A percentile compares a stretch with the other conserved stretches of the same genome.
These are phyloP conservation scores for Venturia pyrina DNA, from an alignment of 2,329 filamentous ascomycete species.

Conservation along the genomic window DNA sequence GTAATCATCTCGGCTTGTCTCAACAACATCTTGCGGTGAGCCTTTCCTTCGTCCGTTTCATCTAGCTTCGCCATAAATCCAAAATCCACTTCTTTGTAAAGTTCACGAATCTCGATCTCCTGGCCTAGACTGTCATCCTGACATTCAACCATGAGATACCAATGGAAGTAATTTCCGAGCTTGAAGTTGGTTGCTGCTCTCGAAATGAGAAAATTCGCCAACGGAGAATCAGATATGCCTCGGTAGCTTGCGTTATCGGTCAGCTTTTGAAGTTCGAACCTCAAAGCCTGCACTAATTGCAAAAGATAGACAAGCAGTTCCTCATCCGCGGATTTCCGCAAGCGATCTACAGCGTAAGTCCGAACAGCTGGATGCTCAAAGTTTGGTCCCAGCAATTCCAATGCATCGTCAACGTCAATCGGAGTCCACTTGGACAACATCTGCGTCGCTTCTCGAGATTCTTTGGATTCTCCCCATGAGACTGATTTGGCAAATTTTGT, in stretches of 20 bases:
- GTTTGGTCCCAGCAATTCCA: slow-evolving; percentile 84
- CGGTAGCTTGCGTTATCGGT: slow-evolving; percentile 44
- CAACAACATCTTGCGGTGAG: slow-evolving; percentile 64
- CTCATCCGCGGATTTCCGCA: slow-evolving; percentile 85
- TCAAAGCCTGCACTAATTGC: slow-evolving; percentile 90
- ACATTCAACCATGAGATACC: slow-evolving; percentile 98
- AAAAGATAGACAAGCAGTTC: slow-evolving; percentile 85
- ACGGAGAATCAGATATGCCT: slow-evolving; percentile 62
- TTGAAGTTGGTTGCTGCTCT: slow-evolving; percentile 81
- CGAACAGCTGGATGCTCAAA: slow-evolving; percentile 84
- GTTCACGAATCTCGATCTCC: slow-evolving; percentile 62
- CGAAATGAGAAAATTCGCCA: slow-evolving; percentile 81
- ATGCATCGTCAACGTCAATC: slow-evolving; percentile 91
- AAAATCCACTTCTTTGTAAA: slow-evolving; percentile 89
- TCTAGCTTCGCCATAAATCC: slow-evolving; percentile 90
- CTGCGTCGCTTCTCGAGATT: slow-evolving; percentile 81
- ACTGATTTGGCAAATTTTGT: slow-evolving; percentile 98
- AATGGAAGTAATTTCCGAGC: slow-evolving; percentile 90
- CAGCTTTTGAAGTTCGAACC: slow-evolving; percentile 65
- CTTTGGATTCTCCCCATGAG: slow-evolving; percentile 78
- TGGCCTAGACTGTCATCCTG: slow-evolving; percentile 73
- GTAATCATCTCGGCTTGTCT: slow-evolving; percentile 85
- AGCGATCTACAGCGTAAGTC: slow-evolving; percentile 83
- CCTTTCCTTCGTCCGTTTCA: slow-evolving; percentile 57
- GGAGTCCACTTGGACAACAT: slow-evolving; percentile 90